Evolutionary conservation across 371 early-diverging fungal genomes (phyloP).

Genomic region (Entomophthora muscae): DNA sequence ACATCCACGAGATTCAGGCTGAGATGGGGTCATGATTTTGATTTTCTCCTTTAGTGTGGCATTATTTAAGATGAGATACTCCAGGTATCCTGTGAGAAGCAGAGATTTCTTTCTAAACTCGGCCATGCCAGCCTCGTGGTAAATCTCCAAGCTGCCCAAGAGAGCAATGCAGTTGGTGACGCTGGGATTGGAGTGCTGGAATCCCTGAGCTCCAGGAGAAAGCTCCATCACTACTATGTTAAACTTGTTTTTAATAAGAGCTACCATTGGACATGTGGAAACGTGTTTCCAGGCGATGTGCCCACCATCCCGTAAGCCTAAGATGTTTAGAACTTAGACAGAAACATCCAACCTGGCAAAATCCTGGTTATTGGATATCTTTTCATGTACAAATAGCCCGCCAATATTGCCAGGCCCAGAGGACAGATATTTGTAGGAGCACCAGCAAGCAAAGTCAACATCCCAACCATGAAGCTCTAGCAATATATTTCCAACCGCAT

Average conservation of each 20-base stretch:
- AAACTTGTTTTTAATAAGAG: too few relatives aligned
- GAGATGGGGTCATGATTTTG: constrained; percentile 60
- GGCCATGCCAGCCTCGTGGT: constrained; percentile 45
- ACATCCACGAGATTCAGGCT: constrained; percentile 61
- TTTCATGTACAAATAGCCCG: constrained; percentile 71
- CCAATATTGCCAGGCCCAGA: constrained; percentile 90
- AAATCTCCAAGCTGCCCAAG: constrained; percentile 60
- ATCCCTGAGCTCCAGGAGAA: constrained; percentile 65
- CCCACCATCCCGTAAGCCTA: constrained; percentile 92
- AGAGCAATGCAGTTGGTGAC: constrained; percentile 53
- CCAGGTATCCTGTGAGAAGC: constrained; percentile 65
- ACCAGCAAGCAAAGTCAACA: constrained; percentile 97
- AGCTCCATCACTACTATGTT: constrained; percentile 34
- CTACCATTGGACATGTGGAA: constrained; percentile 50
- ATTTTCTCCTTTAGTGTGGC: constrained; percentile 17
- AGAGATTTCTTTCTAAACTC: constrained; percentile 52
- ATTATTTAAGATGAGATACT: constrained; percentile 27
- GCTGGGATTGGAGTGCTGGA: constrained; percentile 77
- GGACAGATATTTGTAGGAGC: constrained; percentile 94
- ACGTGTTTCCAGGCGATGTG: constrained; percentile 55
- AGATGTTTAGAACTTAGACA: not conserved
- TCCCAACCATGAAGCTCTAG: constrained; percentile 84
- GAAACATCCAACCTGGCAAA: constrained; percentile 20
- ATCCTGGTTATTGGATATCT: constrained; percentile 30
- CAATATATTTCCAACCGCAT: constrained; percentile 87